Conservation (phyloP, 1,284 basidiomycete genomes). For the Puccinia horiana region DNA sequence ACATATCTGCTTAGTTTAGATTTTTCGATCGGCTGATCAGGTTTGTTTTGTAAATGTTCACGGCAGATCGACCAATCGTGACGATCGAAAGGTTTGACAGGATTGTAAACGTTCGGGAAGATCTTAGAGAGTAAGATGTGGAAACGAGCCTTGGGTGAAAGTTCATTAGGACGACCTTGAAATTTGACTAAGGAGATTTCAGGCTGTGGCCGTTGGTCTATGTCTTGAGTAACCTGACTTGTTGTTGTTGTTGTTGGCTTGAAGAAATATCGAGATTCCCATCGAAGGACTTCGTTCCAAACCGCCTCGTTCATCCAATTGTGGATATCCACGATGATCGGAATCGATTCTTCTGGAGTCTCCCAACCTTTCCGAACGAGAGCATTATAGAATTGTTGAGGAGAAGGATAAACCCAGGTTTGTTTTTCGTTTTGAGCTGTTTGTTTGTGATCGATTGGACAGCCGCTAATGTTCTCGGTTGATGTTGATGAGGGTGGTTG, state of each 20-base stretch:
- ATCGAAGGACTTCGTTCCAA: slow-evolving; percentile 90
- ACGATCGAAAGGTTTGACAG: slow-evolving; percentile 92
- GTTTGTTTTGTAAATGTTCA: background rate
- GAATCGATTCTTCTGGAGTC: slow-evolving; percentile 92
- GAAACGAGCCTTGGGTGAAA: slow-evolving; percentile 76
- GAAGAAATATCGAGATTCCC: slow-evolving; percentile 68
- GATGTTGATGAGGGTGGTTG: background rate
- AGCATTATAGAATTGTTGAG: slow-evolving; percentile 98
- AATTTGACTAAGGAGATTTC: slow-evolving; percentile 73
- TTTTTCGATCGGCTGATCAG: background rate
- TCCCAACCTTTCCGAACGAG: slow-evolving; percentile 96
- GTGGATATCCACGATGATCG: slow-evolving; percentile 96
- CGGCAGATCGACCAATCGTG: slow-evolving; percentile 91
- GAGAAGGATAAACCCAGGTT: slow-evolving; percentile 94
- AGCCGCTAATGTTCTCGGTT: background rate
- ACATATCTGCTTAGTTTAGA: slow-evolving; percentile 64
- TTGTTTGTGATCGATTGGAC: slow-evolving; percentile 35
- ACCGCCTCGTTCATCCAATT: slow-evolving; percentile 97
- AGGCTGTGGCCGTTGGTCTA: background rate
- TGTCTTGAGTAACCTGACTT: background rate
- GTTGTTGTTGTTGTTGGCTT: slow-evolving; percentile 50
- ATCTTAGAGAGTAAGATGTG: slow-evolving; percentile 81
- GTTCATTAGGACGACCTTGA: slow-evolving; percentile 83
- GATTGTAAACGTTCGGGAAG: slow-evolving; percentile 69
- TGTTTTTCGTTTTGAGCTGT: slow-evolving; percentile 54